Base-by-base conservation (phyloP, 805 yeast species). In the Spathaspora sp. region DNA sequence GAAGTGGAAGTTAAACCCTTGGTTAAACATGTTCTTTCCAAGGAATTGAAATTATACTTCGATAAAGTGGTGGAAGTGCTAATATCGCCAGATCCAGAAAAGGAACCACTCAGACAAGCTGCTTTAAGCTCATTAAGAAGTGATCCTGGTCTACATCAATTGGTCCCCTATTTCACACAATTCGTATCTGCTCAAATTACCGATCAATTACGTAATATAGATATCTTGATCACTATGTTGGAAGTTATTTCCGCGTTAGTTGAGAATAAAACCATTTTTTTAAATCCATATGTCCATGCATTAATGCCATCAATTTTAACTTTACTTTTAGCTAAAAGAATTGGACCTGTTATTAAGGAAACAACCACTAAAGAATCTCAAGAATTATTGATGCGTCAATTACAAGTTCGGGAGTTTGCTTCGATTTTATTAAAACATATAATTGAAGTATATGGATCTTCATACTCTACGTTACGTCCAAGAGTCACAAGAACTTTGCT, bases 241-340 rank as follows among this genome's bases (percentile, higher is more conserved):
- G 96, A 90, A 66, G 91, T 91, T 55, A 82, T 93, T 11, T 87
- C 89, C 53, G 91, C 98, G 0, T 75, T 94, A 29, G 76, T 91
- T 47, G 83, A 86, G 43, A 94, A 94, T 69, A 83, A 83, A 50
- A 85, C 96, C 18, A 83, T 94, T 40, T 93, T 91, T 60, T 77
- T 93, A 54, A 97, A 93, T 58, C 99, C 98, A 10, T 93, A 93
- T 63, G 90, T 94, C 45, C 99, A 96, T 71, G 93, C 97, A 0
- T 73, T 94, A 59, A 90, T 94, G 89, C 99, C 99, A n/a, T 89
- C 97, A 54, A 86, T 94, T 32, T 76, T 94, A 57, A 94, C 99
- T 0, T 76, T 93, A 18, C 77, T 94, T 44, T 77, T 94, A 47
- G 97, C 98, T 1, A 91, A 91, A 62, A 82, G 89, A 54, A 80